Evolutionary conservation across 75 land plant species (phyloP).

Genomic region (Azolla pinnata): DNA sequence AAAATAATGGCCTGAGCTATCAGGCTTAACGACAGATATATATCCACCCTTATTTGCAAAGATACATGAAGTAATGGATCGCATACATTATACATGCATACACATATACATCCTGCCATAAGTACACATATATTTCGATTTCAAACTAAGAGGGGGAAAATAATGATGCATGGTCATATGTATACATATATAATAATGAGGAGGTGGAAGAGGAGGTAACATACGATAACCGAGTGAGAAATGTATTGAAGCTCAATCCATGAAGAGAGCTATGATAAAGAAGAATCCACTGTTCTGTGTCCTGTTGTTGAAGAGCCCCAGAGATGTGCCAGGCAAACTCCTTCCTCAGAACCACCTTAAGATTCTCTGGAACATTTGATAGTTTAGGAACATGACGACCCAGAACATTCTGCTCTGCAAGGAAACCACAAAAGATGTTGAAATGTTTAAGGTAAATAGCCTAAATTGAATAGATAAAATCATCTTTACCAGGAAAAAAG

Average conservation of each 20-base stretch:
- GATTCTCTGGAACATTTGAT: constrained; percentile 4
- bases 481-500: too few relatives aligned
- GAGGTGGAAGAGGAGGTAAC: neutral
- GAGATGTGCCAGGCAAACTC: constrained; percentile 92
- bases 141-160: too few relatives aligned
- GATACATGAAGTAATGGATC: too few relatives aligned
- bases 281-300: constrained; percentile 67
- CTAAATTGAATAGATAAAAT: too few relatives aligned
- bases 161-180: too few relatives aligned
- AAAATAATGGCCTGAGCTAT: too few relatives aligned
- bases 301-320: constrained; percentile 56
- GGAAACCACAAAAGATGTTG: too few relatives aligned
- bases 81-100: constrained; percentile 1
- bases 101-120: constrained; percentile 1
- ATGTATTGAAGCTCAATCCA: constrained; percentile 88
- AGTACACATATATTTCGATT: too few relatives aligned
- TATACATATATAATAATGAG: neutral
- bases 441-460: too few relatives aligned
- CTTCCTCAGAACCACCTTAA: constrained; percentile 37
- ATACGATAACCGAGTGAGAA: constrained; percentile 58
- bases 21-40: too few relatives aligned
- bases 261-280: constrained; percentile 65
- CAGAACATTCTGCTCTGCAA: too few relatives aligned
- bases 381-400: neutral
- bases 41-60: too few relatives aligned